Percentiles rank a stretch among this genome's conserved stretches.
Evolutionary conservation across 768 basidiomycete species (phyloP).

Genomic region (Trametes cubensis): DNA sequence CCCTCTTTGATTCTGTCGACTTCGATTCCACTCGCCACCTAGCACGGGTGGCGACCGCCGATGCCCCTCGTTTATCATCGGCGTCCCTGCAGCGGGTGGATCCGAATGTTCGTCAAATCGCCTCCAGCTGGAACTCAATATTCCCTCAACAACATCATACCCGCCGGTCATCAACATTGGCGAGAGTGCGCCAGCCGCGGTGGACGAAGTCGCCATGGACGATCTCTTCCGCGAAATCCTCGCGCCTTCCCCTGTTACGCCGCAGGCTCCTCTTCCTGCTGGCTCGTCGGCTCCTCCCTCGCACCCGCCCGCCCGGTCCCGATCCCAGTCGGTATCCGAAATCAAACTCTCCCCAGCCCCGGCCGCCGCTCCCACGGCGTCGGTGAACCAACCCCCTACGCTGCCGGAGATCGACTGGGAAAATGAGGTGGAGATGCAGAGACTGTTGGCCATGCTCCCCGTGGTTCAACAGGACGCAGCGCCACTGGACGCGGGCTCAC

Average conservation of each 20-base stretch:
- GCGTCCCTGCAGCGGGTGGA: conserved; percentile 96
- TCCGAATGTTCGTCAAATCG: conserved; percentile 32
- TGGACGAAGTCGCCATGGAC: conserved; percentile 69
- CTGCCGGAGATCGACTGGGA: conserved; percentile 34
- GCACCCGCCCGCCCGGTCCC: conserved; percentile 28
- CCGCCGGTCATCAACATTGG: conserved; percentile 25
- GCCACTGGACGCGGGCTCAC: conserved; percentile 19
- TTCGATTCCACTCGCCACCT: conserved; percentile 89
- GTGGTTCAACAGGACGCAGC: conserved; percentile 34
- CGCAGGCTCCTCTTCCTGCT: conserved; percentile 39
- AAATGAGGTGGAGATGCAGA: conserved; percentile 62
- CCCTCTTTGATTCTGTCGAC: conserved; percentile 36
- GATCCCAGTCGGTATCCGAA: conserved; percentile 21
- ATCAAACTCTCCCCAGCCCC: conserved; percentile 27
- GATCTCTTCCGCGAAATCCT: conserved; percentile 72
- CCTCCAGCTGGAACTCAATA: conserved; percentile 42
- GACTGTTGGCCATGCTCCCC: conserved; percentile 57
- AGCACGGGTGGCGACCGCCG: conserved; percentile 95
- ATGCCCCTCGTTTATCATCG: conserved; percentile 50
- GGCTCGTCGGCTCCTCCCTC: conserved; percentile 20
- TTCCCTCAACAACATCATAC: conserved; percentile 32
- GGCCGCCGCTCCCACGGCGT: conserved; percentile 29
- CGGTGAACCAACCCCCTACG: conserved; percentile 24
- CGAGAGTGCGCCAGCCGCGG: conserved; percentile 33
- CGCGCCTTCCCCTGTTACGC: conserved; percentile 46